A percentile compares a stretch with the other conserved stretches of the same genome.
Evolutionary conservation across 192 early-diverging fungal genomes (phyloP).

Genomic region (Coemansia sp.): DNA sequence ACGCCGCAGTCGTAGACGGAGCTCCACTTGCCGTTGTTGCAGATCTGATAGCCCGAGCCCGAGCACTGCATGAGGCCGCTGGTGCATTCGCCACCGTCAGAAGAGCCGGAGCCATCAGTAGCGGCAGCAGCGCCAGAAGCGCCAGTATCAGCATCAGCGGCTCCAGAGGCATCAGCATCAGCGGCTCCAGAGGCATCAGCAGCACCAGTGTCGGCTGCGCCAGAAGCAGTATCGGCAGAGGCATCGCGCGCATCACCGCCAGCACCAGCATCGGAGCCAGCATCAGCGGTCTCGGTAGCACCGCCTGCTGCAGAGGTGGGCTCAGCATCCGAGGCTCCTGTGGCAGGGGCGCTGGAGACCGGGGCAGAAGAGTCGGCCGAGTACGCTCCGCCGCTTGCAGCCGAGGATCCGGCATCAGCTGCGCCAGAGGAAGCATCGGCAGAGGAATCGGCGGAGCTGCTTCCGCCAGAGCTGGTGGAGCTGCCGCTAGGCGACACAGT

Average conservation of each 20-base stretch:
- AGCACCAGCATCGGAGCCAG: conserved; percentile 1
- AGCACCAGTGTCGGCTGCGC: not conserved
- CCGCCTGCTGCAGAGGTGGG: not conserved
- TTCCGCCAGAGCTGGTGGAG: not conserved
- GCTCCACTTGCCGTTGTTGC: conserved; percentile 29
- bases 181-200: not conserved
- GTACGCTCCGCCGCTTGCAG: conserved; percentile 2
- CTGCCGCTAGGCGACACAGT: conserved; percentile 33
- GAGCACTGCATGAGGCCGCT: conserved; percentile 32
- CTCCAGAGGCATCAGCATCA: not conserved
- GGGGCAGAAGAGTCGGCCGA: not conserved
- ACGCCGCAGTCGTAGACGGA: conserved; percentile 25
- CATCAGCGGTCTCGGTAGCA: conserved; percentile 1
- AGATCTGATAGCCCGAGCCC: conserved; percentile 33
- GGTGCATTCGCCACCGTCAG: conserved; percentile 11
- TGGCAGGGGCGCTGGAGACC: conserved; percentile 13
- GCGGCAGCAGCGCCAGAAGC: not conserved
- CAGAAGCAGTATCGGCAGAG: not conserved
- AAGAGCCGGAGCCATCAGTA: not conserved
- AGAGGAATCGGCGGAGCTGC: not conserved
- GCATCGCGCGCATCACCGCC: not conserved
- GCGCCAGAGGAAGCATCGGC: conserved; percentile 1
- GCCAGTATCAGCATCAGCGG: not conserved
- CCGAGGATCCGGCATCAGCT: not conserved
- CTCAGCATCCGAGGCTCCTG: not conserved